Conservation (phyloP, 23 red algal genomes). For the Gracilaria domingensis region DNA sequence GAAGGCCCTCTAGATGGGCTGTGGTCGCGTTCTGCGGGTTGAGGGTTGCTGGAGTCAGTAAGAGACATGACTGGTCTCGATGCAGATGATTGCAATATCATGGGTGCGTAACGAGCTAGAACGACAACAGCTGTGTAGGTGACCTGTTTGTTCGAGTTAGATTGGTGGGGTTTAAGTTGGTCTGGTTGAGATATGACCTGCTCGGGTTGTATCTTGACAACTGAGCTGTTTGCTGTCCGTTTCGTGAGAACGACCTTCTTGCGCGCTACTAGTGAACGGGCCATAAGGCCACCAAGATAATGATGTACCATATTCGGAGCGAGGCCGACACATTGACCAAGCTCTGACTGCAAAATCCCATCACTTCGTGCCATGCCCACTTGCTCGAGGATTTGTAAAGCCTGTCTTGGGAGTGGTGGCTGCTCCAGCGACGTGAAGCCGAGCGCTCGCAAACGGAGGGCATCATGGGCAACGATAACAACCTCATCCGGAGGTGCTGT, state of each 20-base stretch:
- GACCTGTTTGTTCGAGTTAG: conserved; percentile 14
- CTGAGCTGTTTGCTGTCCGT: neutral
- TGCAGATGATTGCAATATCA: conserved; percentile 19
- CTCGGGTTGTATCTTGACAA: neutral
- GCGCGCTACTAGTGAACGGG: conserved; percentile 33
- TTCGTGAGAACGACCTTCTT: conserved; percentile 58
- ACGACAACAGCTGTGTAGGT: conserved; percentile 63
- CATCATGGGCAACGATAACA: conserved; percentile 23
- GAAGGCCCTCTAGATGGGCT: neutral
- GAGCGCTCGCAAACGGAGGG: conserved; percentile 49
- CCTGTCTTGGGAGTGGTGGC: conserved; percentile 15
- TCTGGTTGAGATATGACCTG: neutral
- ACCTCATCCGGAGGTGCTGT: conserved; percentile 18
- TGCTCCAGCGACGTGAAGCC: conserved; percentile 54
- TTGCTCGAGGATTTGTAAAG: conserved; percentile 24
- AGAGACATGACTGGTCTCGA: conserved; percentile 3
- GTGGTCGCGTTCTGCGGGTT: neutral
- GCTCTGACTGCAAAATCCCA: conserved; percentile 54
- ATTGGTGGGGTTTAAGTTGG: neutral
- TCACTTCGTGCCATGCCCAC: conserved; percentile 35
- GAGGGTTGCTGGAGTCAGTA: neutral
- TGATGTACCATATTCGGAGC: conserved; percentile 56
- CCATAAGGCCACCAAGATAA: conserved; percentile 41
- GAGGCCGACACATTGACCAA: conserved; percentile 27
- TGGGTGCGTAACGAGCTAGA: conserved; percentile 14